Base-by-base conservation (phyloP, 1,139 yeast genomes). In the Protomyces arabidopsidicola region DNA sequence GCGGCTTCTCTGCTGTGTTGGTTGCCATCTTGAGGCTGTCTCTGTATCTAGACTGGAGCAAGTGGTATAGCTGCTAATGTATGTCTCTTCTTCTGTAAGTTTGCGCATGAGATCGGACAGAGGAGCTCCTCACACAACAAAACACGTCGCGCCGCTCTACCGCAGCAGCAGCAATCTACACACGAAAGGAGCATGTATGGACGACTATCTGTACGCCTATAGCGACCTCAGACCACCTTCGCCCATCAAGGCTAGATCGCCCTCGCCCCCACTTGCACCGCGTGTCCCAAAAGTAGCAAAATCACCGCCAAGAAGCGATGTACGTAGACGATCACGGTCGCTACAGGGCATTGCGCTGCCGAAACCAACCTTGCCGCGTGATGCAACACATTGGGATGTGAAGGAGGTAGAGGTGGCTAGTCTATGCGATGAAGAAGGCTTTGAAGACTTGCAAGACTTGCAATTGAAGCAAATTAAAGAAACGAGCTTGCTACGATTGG, bases 401-500 rank as follows among this genome's bases (percentile, higher is more conserved):
- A n/a, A 45, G 14, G 60, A 57, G 14, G 14, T 6, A 18, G 48
- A 42, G 12, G 20, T 4, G 12, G 12, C 14, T 42, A 8, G 2
- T 42, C 22, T 20, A 9, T 8, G 16, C 14, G 48, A 42, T 18
- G 48, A 42, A 18, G 9, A 10, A n/a, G 22, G 6, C 22, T 42
- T 18, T 18, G 48, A 18, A n/a, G 48, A 42, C 20, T 42, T 42
- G 24, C 48, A 42, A 16, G 48, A 42, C 3, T 42, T 42, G 48
- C 48, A 42, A 20, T 20, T 42, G 20, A 42, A 42, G 22, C 48
- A 42, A n/a, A 20, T 42, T 9, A 42, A 42, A 24, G 48, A n/a
- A 5, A 42, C 48, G 45, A 51, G 42, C 16, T 14, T 39, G 12
- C 45, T 80, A n/a, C 72, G 75, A 45, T 66, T 72, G 3, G 69